A percentile compares a stretch with the other conserved stretches of the same genome.
Conservation (phyloP, 768 basidiomycete species). For the Boletus edulis region DNA sequence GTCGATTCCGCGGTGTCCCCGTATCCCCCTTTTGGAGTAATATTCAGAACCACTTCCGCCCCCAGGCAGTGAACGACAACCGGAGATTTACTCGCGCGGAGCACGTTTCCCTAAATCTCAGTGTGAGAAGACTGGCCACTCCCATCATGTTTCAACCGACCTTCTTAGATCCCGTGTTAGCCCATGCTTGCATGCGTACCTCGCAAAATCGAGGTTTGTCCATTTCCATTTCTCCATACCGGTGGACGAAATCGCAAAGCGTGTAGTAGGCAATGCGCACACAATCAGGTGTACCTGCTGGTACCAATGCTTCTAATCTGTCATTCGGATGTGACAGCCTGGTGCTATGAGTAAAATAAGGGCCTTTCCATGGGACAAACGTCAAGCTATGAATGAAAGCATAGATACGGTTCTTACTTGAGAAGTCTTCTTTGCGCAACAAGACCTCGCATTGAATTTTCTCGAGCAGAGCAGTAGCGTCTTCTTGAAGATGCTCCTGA, state of each 20-base stretch:
- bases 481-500: conserved; percentile 35
- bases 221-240: conserved; percentile 36
- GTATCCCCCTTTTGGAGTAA: conserved; percentile 28
- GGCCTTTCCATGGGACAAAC: conserved; percentile 14
- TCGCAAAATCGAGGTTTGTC: conserved; percentile 31
- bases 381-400: neutral
- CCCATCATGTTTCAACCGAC: conserved; percentile 15
- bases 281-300: conserved; percentile 24
- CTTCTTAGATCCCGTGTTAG: conserved; percentile 37
- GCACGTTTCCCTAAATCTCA: conserved; percentile 20
- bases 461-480: conserved; percentile 37
- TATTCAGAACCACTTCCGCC: conserved; percentile 18
- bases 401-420: conserved; percentile 16
- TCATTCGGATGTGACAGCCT: conserved; percentile 10
- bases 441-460: conserved; percentile 37
- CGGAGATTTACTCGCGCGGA: conserved; percentile 22
- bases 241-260: conserved; percentile 30
- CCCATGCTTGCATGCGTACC: conserved; percentile 42
- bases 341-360: conserved; percentile 28
- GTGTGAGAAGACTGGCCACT: neutral
- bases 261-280: conserved; percentile 20
- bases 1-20: neutral
- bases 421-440: conserved; percentile 17
- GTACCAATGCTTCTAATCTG: conserved; percentile 16
- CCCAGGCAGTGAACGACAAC: conserved; percentile 27